Conservation (phyloP, 768 basidiomycete species). For the Lentinula aciculospora region DNA sequence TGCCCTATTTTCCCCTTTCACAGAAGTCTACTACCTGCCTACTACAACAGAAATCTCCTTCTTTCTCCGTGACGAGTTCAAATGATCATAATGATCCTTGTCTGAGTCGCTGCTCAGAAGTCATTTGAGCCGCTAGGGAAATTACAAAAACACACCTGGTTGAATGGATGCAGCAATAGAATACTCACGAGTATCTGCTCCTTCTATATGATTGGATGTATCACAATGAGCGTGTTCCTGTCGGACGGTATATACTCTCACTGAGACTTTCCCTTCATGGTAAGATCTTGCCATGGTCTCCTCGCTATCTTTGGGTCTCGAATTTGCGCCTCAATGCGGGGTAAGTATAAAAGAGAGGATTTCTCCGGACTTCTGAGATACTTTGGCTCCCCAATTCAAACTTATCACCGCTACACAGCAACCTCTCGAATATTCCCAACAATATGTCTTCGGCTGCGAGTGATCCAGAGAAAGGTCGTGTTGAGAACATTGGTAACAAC, state of each 20-base stretch:
- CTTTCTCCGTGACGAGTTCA: neutral
- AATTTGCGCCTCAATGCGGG: neutral
- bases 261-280: neutral
- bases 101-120: no score
- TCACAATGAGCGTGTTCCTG: neutral
- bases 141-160: neutral
- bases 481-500: neutral
- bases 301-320: neutral
- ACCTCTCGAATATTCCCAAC: neutral
- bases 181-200: neutral
- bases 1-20: neutral
- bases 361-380: neutral
- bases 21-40: neutral
- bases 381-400: neutral
- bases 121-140: neutral
- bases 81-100: neutral
- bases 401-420: neutral
- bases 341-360: neutral
- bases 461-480: slow-evolving; percentile 3
- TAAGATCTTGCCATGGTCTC: neutral
- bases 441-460: neutral
- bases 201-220: neutral
- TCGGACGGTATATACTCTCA: neutral
- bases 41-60: neutral
- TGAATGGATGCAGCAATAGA: neutral